phyloP scores from a whole-genome alignment of 495 filamentous ascomycete genomes.

The Niebla homalea region DNA sequence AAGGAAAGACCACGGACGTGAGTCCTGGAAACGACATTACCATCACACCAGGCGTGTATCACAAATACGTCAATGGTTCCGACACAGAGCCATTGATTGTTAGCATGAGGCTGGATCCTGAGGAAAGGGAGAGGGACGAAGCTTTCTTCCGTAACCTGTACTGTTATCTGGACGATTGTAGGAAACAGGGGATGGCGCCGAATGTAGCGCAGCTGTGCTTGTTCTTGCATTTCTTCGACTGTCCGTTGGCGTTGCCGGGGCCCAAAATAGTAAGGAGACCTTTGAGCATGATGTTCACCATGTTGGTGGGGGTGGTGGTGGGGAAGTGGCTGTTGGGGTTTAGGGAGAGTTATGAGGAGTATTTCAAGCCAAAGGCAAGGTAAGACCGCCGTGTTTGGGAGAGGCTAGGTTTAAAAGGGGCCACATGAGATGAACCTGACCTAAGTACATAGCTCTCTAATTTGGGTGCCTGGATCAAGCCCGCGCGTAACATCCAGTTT shows the following conservation, averaged over 20 bases:
- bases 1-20: not conserved
- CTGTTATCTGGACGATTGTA: conserved; percentile 8
- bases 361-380: not conserved
- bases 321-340: conserved; percentile 9
- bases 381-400: no score
- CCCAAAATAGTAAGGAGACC: not conserved
- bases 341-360: conserved; percentile 6
- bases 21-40: not conserved
- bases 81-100: not conserved
- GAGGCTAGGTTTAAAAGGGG: no score
- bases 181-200: not conserved
- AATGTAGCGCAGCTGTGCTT: conserved; percentile 1
- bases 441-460: no score
- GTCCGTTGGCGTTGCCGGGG: conserved; percentile 3
- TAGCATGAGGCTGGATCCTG: not conserved
- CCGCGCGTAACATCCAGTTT: no score
- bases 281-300: not conserved
- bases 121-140: conserved; percentile 6
- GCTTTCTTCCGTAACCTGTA: conserved; percentile 8
- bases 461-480: no score
- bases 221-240: conserved; percentile 7
- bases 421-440: no score
- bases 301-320: conserved; percentile 4
- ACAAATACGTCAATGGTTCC: conserved; percentile 4
- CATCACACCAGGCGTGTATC: conserved; percentile 2